Base-by-base conservation (phyloP, 2,329 filamentous ascomycete species). In the Tolypocladium amazonense region DNA sequence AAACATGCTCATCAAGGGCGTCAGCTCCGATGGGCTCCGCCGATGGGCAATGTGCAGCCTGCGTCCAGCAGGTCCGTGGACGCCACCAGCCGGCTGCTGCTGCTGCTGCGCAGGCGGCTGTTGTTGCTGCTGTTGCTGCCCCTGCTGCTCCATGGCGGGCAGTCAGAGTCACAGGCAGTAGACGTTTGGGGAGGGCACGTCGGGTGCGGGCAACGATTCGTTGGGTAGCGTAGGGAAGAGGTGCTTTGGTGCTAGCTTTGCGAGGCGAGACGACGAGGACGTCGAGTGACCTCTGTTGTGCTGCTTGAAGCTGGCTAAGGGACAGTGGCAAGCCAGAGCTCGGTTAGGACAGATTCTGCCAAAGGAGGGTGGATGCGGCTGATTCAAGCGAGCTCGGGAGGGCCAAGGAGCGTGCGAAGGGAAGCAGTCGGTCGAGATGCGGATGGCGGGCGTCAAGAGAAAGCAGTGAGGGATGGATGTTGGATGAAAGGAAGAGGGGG, bases 11-110 rank as follows among this genome's bases (percentile, higher is more conserved):
- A 97, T 95, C 76, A 97, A 80, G 65, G 93, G 94, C 61, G 93
- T 97, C 76, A 97, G 82, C 82, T 97, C 94, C 67, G 94, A 97
- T 65, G 93, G 94, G 79, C 92, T 97, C 77, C 93, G 88, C 73
- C 93, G 89, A 81, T 97, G 93, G 71, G 93, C 93, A 77, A 97
- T 97, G 80, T 97, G 92, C 74, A 97, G 85, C 74, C 92, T 88
- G 73, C 93, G 92, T 72, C 92, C 92, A 73, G 88, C 78, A 70
- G 90, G 90, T 68, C 91, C 92, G 73, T 80, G 80, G 62, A 86
- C 82, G 70, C 83, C 83, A 71, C 80, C 80, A 66, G 78, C 69
- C 70, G 77, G 76, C 70, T 77, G 77, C 71, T 76, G 77, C 62
- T 76, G 74, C 65, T 73, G 75, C 67, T 73, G 74, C 63, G 86